Evolutionary conservation across 306 rosid species (phyloP), one percentile per base, ranked within the genome.

Genomic region (Geum urbanum): DNA sequence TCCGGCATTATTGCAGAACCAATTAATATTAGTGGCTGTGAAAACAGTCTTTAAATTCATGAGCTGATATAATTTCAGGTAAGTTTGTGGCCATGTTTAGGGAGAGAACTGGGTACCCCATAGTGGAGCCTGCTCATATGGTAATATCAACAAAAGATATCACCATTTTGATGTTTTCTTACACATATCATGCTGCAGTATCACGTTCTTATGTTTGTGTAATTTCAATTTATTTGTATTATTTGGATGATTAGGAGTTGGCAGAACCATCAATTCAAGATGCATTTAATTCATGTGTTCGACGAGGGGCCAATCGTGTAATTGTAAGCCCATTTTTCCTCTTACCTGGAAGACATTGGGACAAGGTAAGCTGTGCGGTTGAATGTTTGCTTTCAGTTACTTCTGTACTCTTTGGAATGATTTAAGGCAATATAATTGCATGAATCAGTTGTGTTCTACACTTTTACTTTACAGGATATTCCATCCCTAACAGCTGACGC

Each of bases 61-160:
- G 27, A 66, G 24, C 20, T 72, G 54, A 20, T 68, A 66, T 54
- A 74, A 74, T 81, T 64, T 59, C 84, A 91, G 99, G 83, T 91
- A 95, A 86, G 50, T 91, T 94, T 70, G 96, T 91, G 84, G 71
- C 79, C 82, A 64, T 94, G 88, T 88, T 84, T 80, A 90, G 78
- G 75, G 80, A 78, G 69, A 85, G 78, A 80, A 92, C 96, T 79
- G 94, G 92, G n/a, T 86, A 87, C 72, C 68, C 76, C 59, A 85
- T 94, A 63, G 96, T 89, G 80, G 97, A 87, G 84, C 92, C 92
- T 72, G 97, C 99, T 84, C 96, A 89, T 72, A 94, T 94, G 99
- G 97, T 91, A 83, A 54, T 6, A 41, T 0, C 13, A 1, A 50
- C 32, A 27, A 27, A 27, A 27, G 32, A 27, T 27, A 27, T 27